Conservation (phyloP, 345 rosid genomes). For the Draba incana region DNA sequence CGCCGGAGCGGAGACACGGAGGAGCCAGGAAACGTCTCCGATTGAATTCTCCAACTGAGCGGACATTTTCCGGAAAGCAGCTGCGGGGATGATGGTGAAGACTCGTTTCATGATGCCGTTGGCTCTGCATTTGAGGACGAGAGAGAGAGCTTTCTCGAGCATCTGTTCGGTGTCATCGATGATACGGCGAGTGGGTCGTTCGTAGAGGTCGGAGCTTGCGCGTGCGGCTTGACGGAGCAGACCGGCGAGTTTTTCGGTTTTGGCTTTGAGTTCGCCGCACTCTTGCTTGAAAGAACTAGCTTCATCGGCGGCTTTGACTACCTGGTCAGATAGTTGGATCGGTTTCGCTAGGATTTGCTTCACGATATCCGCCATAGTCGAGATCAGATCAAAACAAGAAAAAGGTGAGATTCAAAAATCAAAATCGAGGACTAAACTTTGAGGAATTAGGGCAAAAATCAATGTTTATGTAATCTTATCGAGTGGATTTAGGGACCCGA, state of each 20-base stretch:
- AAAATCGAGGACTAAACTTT: neutral
- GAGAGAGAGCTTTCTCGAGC: conserved; percentile 71
- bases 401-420: neutral
- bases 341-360: conserved; percentile 74
- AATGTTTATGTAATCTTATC: neutral
- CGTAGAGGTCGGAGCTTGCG: conserved; percentile 73
- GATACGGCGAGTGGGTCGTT: conserved; percentile 84
- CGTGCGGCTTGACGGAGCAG: conserved; percentile 89
- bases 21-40: conserved; percentile 91
- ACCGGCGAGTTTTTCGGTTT: conserved; percentile 67
- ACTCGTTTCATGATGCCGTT: conserved; percentile 72
- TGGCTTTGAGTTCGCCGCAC: conserved; percentile 71
- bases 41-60: conserved; percentile 75
- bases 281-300: conserved; percentile 75
- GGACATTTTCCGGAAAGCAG: conserved; percentile 73
- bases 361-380: conserved; percentile 70
- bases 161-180: conserved; percentile 82
- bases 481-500: neutral
- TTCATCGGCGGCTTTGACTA: conserved; percentile 67
- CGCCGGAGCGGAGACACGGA: conserved; percentile 82
- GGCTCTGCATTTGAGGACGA: conserved; percentile 67
- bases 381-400: conserved; percentile 13
- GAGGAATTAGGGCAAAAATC: neutral
- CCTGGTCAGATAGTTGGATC: conserved; percentile 79
- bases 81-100: conserved; percentile 73